Conservation (phyloP, 768 basidiomycete species). For the Baorangia bicolor region DNA sequence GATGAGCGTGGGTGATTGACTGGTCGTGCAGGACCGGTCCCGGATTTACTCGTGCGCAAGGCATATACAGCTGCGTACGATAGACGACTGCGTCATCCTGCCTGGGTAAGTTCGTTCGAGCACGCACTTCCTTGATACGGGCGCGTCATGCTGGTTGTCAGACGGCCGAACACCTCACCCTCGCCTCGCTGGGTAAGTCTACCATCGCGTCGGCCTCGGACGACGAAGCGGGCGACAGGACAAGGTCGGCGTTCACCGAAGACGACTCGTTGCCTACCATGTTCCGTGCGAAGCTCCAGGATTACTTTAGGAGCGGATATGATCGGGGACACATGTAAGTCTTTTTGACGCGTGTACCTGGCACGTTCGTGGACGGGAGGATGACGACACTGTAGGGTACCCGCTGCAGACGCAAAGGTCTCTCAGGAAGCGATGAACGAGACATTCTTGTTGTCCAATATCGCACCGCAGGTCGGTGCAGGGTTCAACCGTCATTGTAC, state of each 20-base stretch:
- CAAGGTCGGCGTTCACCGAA: constrained; percentile 78
- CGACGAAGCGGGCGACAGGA: constrained; percentile 59
- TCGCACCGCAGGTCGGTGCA: constrained; percentile 96
- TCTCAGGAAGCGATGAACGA: constrained; percentile 96
- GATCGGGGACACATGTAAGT: constrained; percentile 95
- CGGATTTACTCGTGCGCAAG: constrained; percentile 74
- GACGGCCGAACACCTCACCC: constrained; percentile 95
- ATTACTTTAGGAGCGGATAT: constrained; percentile 92
- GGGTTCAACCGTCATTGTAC: constrained; percentile 97
- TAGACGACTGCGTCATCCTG: constrained; percentile 82
- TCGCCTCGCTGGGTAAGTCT: constrained; percentile 64
- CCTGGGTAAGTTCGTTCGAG: constrained; percentile 65
- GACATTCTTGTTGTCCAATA: constrained; percentile 92
- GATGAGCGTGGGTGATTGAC: background rate
- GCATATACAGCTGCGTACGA: constrained; percentile 93
- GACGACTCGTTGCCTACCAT: constrained; percentile 71
- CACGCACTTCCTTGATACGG: background rate
- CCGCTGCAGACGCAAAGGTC: constrained; percentile 91
- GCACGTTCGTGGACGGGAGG: background rate
- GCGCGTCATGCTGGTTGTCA: constrained; percentile 27
- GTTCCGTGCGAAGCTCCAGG: constrained; percentile 82
- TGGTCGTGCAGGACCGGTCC: constrained; percentile 69
- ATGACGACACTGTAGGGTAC: constrained; percentile 59
- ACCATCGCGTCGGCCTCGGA: constrained; percentile 30
- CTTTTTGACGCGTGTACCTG: background rate